Conservation (phyloP, 1,284 basidiomycete species). For the Ceratobasidium sp. region DNA sequence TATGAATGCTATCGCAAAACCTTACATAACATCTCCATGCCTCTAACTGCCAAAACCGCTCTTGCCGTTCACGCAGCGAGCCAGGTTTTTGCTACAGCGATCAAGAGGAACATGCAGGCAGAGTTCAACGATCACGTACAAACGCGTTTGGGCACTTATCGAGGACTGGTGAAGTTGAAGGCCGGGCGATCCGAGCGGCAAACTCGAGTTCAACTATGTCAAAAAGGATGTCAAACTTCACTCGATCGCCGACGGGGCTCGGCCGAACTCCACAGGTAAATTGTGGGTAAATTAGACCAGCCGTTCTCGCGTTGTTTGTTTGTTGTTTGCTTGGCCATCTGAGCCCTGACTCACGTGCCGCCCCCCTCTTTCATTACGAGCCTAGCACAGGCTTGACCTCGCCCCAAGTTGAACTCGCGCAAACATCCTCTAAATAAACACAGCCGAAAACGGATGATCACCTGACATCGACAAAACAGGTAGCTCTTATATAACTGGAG, state of each 20-base stretch:
- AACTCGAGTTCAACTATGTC: background rate
- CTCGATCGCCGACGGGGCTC: conserved; percentile 2
- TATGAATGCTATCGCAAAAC: too few species aligned
- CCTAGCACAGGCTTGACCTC: background rate
- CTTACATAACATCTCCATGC: too few species aligned
- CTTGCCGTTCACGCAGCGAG: too few species aligned
- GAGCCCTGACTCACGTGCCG: too few species aligned
- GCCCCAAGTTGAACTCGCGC: background rate
- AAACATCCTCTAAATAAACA: background rate
- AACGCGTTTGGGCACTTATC: background rate
- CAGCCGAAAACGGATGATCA: background rate
- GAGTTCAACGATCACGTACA: background rate
- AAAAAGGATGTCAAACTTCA: background rate
- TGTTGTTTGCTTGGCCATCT: background rate
- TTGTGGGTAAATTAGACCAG: background rate
- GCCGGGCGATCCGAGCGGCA: background rate
- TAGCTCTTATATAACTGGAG: background rate
- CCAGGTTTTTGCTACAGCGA: background rate
- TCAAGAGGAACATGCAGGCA: background rate
- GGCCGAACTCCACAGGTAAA: conserved; percentile 13
- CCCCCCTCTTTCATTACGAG: too few species aligned
- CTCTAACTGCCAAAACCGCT: too few species aligned
- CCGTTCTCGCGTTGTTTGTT: background rate
- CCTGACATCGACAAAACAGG: background rate
- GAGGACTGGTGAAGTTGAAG: background rate